Evolutionary conservation across 257 asterid genomes (phyloP).

Genomic region (Rehmannia glutinosa): DNA sequence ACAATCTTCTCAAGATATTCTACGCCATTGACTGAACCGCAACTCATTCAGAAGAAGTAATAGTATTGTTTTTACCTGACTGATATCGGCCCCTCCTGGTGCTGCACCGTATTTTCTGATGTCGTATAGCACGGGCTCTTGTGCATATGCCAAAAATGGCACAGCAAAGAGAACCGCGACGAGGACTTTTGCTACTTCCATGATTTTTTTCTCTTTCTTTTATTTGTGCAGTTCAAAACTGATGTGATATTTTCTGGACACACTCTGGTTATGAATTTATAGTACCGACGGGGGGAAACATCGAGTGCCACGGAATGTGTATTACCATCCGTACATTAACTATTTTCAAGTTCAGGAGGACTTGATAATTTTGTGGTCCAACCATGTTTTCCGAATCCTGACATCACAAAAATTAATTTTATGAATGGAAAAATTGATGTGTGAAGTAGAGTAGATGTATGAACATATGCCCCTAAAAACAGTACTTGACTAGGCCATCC

Average conservation of each 20-base stretch:
- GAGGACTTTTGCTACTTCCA: neutral
- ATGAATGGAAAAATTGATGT: too few species aligned
- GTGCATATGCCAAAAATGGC: neutral
- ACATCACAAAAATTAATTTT: too few species aligned
- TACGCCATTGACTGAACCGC: too few species aligned
- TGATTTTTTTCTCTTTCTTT: neutral
- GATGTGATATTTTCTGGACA: too few species aligned
- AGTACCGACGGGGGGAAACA: neutral
- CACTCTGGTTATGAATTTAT: neutral
- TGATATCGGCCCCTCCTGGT: neutral
- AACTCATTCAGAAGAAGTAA: too few species aligned
- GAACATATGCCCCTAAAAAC: too few species aligned
- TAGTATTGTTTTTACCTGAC: too few species aligned
- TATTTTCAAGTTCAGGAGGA: neutral
- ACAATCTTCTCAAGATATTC: too few species aligned
- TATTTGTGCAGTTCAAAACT: too few species aligned
- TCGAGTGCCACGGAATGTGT: neutral
- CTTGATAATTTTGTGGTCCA: neutral
- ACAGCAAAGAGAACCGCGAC: neutral
- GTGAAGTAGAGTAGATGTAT: too few species aligned
- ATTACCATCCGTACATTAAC: neutral
- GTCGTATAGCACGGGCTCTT: neutral
- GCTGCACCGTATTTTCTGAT: slow-evolving; percentile 18
- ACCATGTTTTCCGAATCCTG: too few species aligned
- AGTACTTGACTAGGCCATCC: too few species aligned